Evolutionary conservation across 2,329 filamentous ascomycete genomes (phyloP).

Genomic region (Alternaria sp.): DNA sequence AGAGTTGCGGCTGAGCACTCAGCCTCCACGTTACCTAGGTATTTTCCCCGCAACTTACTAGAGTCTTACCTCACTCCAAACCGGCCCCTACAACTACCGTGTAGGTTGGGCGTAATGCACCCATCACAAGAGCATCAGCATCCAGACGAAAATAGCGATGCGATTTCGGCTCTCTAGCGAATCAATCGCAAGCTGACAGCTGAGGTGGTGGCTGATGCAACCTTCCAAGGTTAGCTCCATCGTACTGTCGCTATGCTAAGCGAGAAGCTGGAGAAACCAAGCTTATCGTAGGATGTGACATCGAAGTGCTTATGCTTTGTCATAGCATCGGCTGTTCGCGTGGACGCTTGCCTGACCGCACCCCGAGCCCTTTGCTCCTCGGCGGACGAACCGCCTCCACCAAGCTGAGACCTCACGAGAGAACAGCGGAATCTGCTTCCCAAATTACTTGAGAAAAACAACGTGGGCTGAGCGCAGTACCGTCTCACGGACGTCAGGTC

Average conservation of each 20-base stretch:
- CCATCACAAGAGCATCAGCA: neutral
- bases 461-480: neutral
- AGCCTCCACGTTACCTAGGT: neutral
- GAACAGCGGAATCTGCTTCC: neutral
- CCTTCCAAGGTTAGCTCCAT: neutral
- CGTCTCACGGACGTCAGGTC: neutral
- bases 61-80: neutral
- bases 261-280: neutral
- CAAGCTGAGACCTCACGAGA: constrained; percentile 8
- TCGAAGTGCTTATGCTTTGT: neutral
- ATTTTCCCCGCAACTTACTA: constrained; percentile 6
- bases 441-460: neutral
- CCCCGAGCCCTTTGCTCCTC: neutral
- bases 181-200: constrained; percentile 1
- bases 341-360: neutral
- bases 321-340: neutral
- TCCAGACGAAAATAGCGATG: constrained; percentile 2
- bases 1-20: neutral
- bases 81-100: neutral
- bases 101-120: neutral
- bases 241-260: neutral
- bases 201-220: constrained; percentile 4
- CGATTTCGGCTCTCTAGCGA: neutral
- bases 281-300: neutral
- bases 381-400: constrained; percentile 5